Conservation (phyloP, 2,329 filamentous ascomycete species). For the Fusarium humuli region DNA sequence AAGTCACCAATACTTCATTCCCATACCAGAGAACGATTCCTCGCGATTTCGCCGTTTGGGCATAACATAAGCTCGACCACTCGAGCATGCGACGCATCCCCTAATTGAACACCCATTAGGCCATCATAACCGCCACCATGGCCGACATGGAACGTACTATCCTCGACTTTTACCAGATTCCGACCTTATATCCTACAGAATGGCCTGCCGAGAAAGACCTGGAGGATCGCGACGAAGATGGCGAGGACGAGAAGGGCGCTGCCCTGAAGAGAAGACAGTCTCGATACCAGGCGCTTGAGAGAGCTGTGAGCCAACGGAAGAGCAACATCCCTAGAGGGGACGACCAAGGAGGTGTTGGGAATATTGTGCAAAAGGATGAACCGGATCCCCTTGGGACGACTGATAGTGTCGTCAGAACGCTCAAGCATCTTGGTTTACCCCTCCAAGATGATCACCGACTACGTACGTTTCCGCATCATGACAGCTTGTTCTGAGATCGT, state of each 20-base stretch:
- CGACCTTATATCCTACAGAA: constrained; percentile 79
- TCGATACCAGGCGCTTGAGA: constrained; percentile 86
- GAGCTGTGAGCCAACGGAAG: constrained; percentile 76
- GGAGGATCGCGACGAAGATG: constrained; percentile 71
- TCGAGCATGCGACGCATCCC: constrained; percentile 36
- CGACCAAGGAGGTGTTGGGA: constrained; percentile 74
- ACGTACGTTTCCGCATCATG: constrained; percentile 63
- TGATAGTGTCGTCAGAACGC: constrained; percentile 84
- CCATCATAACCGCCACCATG: constrained; percentile 55
- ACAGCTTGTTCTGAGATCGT: constrained; percentile 7
- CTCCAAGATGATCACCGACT: constrained; percentile 86
- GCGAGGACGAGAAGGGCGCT: constrained; percentile 62
- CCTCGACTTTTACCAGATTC: constrained; percentile 89
- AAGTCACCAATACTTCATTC: not conserved
- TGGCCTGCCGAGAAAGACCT: constrained; percentile 87
- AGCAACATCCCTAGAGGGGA: constrained; percentile 75
- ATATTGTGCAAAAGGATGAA: constrained; percentile 89
- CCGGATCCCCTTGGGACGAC: constrained; percentile 89
- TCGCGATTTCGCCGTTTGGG: constrained; percentile 4
- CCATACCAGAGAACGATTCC: not conserved
- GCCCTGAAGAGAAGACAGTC: constrained; percentile 74
- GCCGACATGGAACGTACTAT: constrained; percentile 81
- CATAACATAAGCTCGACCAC: constrained; percentile 9
- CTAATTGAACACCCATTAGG: constrained; percentile 32
- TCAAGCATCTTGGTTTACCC: constrained; percentile 80